Evolutionary conservation across 805 yeast species (phyloP).

Genomic region (Kodamaea lidongshanica): DNA sequence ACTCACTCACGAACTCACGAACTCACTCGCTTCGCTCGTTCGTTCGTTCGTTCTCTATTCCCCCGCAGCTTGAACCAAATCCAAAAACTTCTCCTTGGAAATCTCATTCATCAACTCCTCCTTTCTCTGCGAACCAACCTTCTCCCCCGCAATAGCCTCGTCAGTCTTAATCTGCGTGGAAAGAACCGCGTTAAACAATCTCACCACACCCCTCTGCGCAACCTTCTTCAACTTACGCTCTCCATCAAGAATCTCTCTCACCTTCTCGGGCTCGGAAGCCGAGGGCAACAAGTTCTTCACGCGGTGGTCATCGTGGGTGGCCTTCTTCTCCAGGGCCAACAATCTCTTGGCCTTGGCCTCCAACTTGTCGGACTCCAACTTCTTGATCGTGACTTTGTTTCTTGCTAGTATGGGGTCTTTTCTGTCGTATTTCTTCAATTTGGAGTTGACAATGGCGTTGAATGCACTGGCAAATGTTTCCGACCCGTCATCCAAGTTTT

Average conservation of each 20-base stretch:
- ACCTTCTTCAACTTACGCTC: conserved; percentile 68
- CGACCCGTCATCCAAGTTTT: conserved; percentile 62
- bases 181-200: conserved; percentile 75
- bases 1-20: too few species aligned
- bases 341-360: conserved; percentile 78
- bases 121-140: conserved; percentile 41
- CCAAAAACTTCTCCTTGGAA: conserved; percentile 84
- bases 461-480: conserved; percentile 77
- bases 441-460: conserved; percentile 75
- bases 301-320: conserved; percentile 59
- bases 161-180: conserved; percentile 65
- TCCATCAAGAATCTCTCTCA: conserved; percentile 52
- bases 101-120: conserved; percentile 68
- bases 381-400: conserved; percentile 61
- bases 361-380: conserved; percentile 72
- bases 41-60: conserved; percentile 16
- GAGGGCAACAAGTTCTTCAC: conserved; percentile 61
- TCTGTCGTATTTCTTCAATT: conserved; percentile 82
- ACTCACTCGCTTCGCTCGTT: too few species aligned
- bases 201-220: conserved; percentile 85
- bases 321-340: conserved; percentile 65
- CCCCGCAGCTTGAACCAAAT: conserved; percentile 77
- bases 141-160: conserved; percentile 43
- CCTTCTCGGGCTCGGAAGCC: conserved; percentile 49
- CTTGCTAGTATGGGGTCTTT: conserved; percentile 88